Conservation (phyloP, 108 stramenopile species). For the Epithemia pelagica region DNA sequence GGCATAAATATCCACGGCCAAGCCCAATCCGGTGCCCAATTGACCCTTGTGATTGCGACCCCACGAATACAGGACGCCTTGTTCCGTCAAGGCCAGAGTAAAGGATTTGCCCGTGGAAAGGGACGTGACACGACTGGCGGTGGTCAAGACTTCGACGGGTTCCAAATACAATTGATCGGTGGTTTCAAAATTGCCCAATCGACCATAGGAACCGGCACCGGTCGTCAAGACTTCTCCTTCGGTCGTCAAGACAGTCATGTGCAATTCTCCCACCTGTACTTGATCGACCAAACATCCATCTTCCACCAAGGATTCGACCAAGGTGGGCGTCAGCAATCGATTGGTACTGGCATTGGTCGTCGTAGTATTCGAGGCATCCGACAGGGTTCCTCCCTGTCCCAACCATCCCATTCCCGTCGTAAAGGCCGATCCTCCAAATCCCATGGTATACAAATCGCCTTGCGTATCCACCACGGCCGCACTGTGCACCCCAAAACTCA, state of each 20-base stretch:
- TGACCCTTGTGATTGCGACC: constrained; percentile 84
- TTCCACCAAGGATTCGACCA: constrained; percentile 66
- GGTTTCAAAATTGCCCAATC: constrained; percentile 76
- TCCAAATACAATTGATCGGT: constrained; percentile 74
- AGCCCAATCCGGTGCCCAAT: constrained; percentile 72
- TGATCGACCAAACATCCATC: constrained; percentile 66
- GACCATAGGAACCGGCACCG: constrained; percentile 68
- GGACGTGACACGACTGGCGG: constrained; percentile 31
- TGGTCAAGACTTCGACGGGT: constrained; percentile 65
- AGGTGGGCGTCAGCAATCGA: constrained; percentile 33
- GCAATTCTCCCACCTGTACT: constrained; percentile 65
- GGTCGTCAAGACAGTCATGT: constrained; percentile 76
- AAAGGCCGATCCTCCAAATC: constrained; percentile 58
- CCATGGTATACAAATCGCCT: constrained; percentile 77
- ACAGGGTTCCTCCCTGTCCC: constrained; percentile 78
- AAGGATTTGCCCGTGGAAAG: constrained; percentile 75
- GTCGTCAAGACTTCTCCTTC: constrained; percentile 81
- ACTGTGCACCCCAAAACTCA: constrained; percentile 45
- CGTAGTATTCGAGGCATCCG: no score
- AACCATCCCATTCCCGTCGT: constrained; percentile 58
- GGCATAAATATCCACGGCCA: constrained; percentile 84
- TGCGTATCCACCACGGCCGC: constrained; percentile 45
- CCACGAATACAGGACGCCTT: constrained; percentile 74
- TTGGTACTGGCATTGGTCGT: background rate
- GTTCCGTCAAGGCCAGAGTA: constrained; percentile 52